Percentiles rank a stretch among this genome's conserved stretches.
phyloP scores from a whole-genome alignment of 495 filamentous ascomycete genomes.

The Penicillium pulvis region DNA sequence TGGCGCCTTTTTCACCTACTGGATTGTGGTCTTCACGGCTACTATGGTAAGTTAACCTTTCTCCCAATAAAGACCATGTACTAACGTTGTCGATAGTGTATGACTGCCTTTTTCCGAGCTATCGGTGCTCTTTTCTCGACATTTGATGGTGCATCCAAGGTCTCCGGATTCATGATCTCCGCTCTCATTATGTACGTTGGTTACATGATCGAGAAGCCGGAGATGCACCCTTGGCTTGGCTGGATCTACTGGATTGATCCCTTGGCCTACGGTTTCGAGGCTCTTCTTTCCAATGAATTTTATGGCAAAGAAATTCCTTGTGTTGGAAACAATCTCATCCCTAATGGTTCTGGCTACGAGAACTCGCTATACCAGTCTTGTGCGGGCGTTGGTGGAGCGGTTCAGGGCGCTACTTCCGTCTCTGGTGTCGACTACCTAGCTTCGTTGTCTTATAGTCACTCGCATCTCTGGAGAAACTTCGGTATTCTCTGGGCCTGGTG shows the following conservation, averaged over 20 bases:
- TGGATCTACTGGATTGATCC: slow-evolving; percentile 79
- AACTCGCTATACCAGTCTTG: slow-evolving; percentile 49
- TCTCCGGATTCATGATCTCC: slow-evolving; percentile 46
- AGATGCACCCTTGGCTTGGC: slow-evolving; percentile 76
- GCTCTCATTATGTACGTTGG: slow-evolving; percentile 59
- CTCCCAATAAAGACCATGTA: not conserved
- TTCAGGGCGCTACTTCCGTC: slow-evolving; percentile 42
- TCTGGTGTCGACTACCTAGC: slow-evolving; percentile 52
- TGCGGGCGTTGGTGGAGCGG: slow-evolving; percentile 51
- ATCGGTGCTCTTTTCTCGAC: slow-evolving; percentile 52
- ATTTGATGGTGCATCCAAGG: slow-evolving; percentile 57
- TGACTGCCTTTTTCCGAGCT: slow-evolving; percentile 56
- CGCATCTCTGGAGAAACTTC: slow-evolving; percentile 51
- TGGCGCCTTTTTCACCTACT: slow-evolving; percentile 55
- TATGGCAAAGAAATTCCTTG: slow-evolving; percentile 51
- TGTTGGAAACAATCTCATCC: slow-evolving; percentile 50
- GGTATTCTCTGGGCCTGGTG: slow-evolving; percentile 50
- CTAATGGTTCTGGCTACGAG: slow-evolving; percentile 33
- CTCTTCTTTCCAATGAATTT: slow-evolving; percentile 68
- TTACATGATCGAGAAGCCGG: slow-evolving; percentile 62
- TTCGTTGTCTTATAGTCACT: slow-evolving; percentile 50
- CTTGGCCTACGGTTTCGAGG: slow-evolving; percentile 71
- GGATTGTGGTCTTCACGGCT: slow-evolving; percentile 45
- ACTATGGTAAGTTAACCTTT: slow-evolving; percentile 29
- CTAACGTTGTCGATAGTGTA: slow-evolving; percentile 25